These are phyloP conservation scores for Cairneyella variabilis DNA, from an alignment of 495 filamentous ascomycete species.

Conservation along the genomic window DNA sequence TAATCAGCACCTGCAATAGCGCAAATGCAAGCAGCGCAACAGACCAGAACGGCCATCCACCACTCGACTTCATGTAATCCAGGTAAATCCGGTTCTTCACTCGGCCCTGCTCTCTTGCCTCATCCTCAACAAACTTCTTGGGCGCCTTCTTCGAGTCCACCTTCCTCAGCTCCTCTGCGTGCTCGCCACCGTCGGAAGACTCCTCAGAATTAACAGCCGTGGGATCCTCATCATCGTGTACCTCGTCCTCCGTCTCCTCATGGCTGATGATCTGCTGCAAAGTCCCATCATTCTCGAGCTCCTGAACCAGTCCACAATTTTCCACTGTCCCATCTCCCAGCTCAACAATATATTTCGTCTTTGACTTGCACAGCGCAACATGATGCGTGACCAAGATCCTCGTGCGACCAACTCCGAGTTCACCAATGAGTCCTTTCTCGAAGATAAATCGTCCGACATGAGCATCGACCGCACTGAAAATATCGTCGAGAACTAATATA, in stretches of 20 bases:
- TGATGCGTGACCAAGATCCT: constrained; percentile 82
- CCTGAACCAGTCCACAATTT: constrained; percentile 55
- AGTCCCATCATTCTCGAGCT: constrained; percentile 44
- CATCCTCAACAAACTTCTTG: constrained; percentile 72
- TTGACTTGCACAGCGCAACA: constrained; percentile 63
- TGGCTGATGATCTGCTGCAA: constrained; percentile 57
- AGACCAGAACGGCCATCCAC: constrained; percentile 60
- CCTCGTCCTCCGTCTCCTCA: constrained; percentile 41
- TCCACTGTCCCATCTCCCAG: constrained; percentile 64
- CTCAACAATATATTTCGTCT: constrained; percentile 66
- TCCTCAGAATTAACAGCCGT: constrained; percentile 45
- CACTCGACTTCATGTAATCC: constrained; percentile 61
- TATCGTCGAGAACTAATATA: constrained; percentile 78
- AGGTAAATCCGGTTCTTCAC: constrained; percentile 60
- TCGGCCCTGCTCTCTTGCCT: constrained; percentile 61
- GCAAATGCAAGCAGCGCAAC: constrained; percentile 50
- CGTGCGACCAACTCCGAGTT: constrained; percentile 64
- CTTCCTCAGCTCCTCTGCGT: constrained; percentile 36
- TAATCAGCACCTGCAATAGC: constrained; percentile 42
- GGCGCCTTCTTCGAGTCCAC: constrained; percentile 29
- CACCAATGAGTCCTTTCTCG: constrained; percentile 64
- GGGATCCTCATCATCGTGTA: constrained; percentile 39
- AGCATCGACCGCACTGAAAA: constrained; percentile 71
- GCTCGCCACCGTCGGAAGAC: constrained; percentile 20
- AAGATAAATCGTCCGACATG: constrained; percentile 78